These are phyloP conservation scores for Ilex paraguariensis DNA, from an alignment of 305 asterid genomes.

Conservation along the genomic window DNA sequence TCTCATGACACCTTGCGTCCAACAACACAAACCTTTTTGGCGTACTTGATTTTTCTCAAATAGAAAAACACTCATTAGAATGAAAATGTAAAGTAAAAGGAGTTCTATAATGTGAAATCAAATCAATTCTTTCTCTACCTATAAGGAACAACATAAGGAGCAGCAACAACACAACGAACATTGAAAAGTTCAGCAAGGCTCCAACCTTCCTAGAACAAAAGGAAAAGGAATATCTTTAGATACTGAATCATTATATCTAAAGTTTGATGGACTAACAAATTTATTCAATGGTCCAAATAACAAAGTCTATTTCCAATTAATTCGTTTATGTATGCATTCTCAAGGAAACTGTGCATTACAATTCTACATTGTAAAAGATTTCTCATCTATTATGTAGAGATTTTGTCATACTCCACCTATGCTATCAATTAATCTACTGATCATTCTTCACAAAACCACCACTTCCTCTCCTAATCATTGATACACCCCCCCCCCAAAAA, in stretches of 20 bases:
- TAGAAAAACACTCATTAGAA: neutral
- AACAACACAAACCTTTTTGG: no score
- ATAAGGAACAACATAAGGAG: slow-evolving; percentile 96
- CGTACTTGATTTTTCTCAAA: neutral
- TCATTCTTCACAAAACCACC: no score
- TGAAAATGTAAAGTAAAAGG: neutral
- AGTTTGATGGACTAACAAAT: neutral
- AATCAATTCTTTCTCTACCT: slow-evolving; percentile 36
- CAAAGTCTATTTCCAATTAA: neutral
- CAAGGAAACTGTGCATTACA: no score
- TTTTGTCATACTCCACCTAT: no score
- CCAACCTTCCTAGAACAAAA: slow-evolving; percentile 88
- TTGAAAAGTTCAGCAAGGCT: slow-evolving; percentile 88
- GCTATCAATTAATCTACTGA: no score
- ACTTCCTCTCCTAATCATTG: slow-evolving; percentile 6
- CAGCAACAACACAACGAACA: slow-evolving; percentile 73
- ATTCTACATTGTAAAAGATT: no score
- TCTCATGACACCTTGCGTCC: no score
- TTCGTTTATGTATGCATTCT: no score
- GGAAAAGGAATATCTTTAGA: neutral
- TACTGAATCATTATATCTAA: neutral
- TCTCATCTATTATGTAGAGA: no score
- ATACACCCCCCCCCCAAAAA: neutral
- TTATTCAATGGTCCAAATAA: no score
- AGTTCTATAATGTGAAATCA: neutral